Base-by-base conservation (phyloP, 345 rosid genomes). In the Kandelia obovata region DNA sequence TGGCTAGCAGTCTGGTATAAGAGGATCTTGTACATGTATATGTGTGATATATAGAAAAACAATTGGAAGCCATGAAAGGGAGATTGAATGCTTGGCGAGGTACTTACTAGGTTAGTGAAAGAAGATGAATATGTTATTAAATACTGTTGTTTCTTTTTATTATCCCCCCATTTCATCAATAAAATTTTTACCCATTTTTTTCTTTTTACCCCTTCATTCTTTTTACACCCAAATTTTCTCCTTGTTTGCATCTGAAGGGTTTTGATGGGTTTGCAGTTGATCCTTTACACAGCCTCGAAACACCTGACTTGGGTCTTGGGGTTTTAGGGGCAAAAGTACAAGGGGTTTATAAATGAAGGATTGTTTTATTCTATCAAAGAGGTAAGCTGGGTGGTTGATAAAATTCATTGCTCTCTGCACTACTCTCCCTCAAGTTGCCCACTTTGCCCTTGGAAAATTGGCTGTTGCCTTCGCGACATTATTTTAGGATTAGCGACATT, bases 1-100 rank as follows among this genome's bases (percentile, higher is more conserved):
- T 70, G 57, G 37, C 66, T 72, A 76, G 81, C 79, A 37, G 78
- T 81, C 80, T 72, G 81, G 80, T 71, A 72, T 83, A 70, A 28
- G 80, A 77, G 73, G 79, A 73, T 72, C 39, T 78, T 72, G 85
- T 83, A 83, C 78, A 77, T 87, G 82, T 83, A n/a, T n/a, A 85
- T 77, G 77, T 75, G 86, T 81, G 80, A 76, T 76, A 77, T 80
- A 83, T 87, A 83, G 84, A 74, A 77, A 77, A 62, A 75, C 19
- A 72, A 72, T 73, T 73, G 80, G 84, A 74, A 69, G 81, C 78
- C 77, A 64, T 66, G 75, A 61, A 43, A 43, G 84, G 80, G 83
- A 80, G 70, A 69, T 72, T 73, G 80, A 81, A 72, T 65, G 74
- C 65, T 71, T 78, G 84, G 86, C 73, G 83, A 83, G 81, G 49